Evolutionary conservation across 805 yeast genomes (phyloP).

Genomic region (Starmerella bombi): DNA sequence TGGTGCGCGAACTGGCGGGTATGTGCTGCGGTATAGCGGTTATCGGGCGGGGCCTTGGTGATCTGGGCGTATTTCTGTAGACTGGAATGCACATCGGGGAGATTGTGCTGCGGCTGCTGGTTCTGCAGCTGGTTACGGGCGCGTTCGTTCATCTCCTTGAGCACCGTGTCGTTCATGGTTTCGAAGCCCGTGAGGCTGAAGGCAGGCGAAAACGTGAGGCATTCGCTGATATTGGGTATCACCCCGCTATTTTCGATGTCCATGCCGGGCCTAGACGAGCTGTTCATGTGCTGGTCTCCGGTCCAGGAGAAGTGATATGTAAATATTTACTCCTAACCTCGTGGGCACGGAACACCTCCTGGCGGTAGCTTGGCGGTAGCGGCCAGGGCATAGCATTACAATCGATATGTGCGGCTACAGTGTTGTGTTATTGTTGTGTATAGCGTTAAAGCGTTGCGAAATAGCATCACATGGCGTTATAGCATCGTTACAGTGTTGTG

Average conservation of each 20-base stretch:
- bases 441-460: no score
- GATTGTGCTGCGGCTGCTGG: background rate
- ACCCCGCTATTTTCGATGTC: background rate
- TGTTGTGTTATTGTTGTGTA: no score
- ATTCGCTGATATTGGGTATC: background rate
- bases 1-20: constrained; percentile 21
- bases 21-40: constrained; percentile 23
- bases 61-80: constrained; percentile 1
- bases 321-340: no score
- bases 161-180: constrained; percentile 27
- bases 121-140: constrained; percentile 16
- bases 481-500: no score
- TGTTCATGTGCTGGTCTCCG: no score
- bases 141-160: constrained; percentile 27
- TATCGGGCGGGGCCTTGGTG: constrained; percentile 10
- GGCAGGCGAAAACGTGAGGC: constrained; percentile 16
- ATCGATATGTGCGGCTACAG: no score
- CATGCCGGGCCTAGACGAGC: no score
- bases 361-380: no score
- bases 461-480: no score
- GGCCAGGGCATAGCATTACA: no score
- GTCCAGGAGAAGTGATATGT: no score
- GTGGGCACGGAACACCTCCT: no score
- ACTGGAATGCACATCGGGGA: background rate
- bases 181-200: constrained; percentile 23